Evolutionary conservation across 2,329 filamentous ascomycete species (phyloP).

Genomic region (Periconia sp.): DNA sequence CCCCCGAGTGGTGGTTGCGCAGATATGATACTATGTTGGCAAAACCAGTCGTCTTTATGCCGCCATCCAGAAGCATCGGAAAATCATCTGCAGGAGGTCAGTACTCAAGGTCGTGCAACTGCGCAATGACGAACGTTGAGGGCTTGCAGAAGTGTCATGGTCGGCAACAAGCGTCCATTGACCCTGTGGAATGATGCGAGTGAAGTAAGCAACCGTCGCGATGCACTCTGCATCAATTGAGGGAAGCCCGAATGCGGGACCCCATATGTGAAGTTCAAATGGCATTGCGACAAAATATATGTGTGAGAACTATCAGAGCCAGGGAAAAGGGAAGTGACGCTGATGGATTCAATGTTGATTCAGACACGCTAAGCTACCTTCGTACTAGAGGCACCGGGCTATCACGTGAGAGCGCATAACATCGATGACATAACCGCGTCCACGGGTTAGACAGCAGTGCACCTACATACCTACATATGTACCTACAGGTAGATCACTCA

Average conservation of each 20-base stretch:
- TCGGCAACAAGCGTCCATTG: slow-evolving; percentile 45
- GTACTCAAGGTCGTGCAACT: background rate
- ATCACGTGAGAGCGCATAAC: too few relatives aligned
- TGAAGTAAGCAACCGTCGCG: slow-evolving; percentile 77
- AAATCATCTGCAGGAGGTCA: slow-evolving; percentile 51
- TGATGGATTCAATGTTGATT: too few relatives aligned
- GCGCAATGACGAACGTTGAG: slow-evolving; percentile 52
- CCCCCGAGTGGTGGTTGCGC: slow-evolving; percentile 25
- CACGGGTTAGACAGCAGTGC: too few relatives aligned
- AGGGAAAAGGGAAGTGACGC: too few relatives aligned
- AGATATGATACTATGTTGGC: slow-evolving; percentile 63
- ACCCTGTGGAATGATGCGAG: slow-evolving; percentile 59
- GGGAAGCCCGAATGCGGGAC: slow-evolving; percentile 81
- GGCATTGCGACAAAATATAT: slow-evolving; percentile 47
- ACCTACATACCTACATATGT: too few relatives aligned
- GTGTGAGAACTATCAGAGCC: too few relatives aligned
- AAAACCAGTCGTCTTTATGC: slow-evolving; percentile 63
- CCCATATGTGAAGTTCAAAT: slow-evolving; percentile 85
- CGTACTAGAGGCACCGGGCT: too few relatives aligned
- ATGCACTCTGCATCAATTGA: slow-evolving; percentile 92
- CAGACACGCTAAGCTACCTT: too few relatives aligned
- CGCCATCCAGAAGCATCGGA: slow-evolving; percentile 59
- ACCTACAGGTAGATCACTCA: background rate
- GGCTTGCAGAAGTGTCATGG: slow-evolving; percentile 68
- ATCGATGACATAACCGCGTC: too few relatives aligned